Evolutionary conservation across 2,329 filamentous ascomycete genomes (phyloP), one percentile per base, ranked within the genome.

Genomic region (Cladosporium halotolerans): DNA sequence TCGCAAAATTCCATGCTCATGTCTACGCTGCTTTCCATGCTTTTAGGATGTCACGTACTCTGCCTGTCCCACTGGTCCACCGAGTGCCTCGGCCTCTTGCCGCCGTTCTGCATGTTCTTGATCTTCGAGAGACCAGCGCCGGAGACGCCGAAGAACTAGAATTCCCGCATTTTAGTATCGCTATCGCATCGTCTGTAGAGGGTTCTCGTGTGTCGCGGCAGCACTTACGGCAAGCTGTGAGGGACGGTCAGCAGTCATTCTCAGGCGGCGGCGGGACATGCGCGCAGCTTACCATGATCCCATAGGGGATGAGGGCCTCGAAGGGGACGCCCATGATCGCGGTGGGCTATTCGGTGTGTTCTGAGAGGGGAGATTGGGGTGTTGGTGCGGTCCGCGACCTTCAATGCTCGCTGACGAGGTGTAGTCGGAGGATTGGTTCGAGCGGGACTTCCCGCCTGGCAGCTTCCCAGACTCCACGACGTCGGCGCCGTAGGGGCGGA

Each of bases 1-100:
- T n/a, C 36, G 11, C 36, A 38, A n/a, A n/a, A 38, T n/a, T 38
- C 36, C 19, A 7, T 23, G 18, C 46, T 49, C 38, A 33, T 18
- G 13, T 47, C 7, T 11, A 5, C 23, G 23, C 23, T 28, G 23
- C 4, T 28, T 28, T 28, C 7, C 23, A 7, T 28, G 9, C 10
- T 11, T 38, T 16, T 16, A 32, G 40, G 18, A 4, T 31, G 32
- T 51, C 36, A 62, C 67, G 44, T 66, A 70, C 68, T 70, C 70
- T 84, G 82, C 71, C 75, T 81, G 65, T 85, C 82, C 82, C 82
- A 85, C 60, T 75, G 72, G 68, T 85, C 82, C 58, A 79, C 69
- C 58, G 79, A 80, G 68, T 80, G 79, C 65, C 82, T 74, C 45
- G 72, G 70, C 66, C 76, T 74, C 76, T 85, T 85, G 62, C 79